These are phyloP conservation scores for Lodderomyces metapsilosis DNA, from an alignment of 1,139 yeast genomes.

Conservation along the genomic window DNA sequence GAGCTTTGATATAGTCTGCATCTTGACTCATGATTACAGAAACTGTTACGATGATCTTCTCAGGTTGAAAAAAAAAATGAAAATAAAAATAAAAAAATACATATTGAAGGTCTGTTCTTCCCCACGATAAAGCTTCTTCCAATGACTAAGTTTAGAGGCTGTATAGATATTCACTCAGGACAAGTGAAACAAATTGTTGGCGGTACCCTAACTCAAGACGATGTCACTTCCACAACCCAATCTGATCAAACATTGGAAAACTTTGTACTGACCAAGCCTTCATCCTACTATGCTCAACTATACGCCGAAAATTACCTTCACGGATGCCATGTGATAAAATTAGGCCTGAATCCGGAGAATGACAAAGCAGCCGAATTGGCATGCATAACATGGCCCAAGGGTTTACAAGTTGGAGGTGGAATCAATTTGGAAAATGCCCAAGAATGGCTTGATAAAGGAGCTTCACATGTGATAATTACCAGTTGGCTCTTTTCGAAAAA, in stretches of 20 bases:
- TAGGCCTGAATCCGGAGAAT: conserved; percentile 74
- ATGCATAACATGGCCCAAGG: conserved; percentile 66
- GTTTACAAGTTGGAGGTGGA: conserved; percentile 91
- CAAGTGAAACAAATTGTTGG: conserved; percentile 97
- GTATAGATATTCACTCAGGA: conserved; percentile 93
- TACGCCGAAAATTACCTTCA: conserved; percentile 55
- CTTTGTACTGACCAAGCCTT: conserved; percentile 73
- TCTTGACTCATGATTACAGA: conserved; percentile 23
- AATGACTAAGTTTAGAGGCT: conserved; percentile 91
- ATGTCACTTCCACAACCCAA: conserved; percentile 18
- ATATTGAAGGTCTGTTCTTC: no score
- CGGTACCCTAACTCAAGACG: conserved; percentile 69
- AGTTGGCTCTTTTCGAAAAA: conserved; percentile 78
- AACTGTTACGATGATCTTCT: conserved; percentile 9
- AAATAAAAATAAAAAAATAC: not conserved
- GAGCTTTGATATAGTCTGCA: conserved; percentile 44
- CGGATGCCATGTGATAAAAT: conserved; percentile 91
- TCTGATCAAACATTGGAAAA: conserved; percentile 57
- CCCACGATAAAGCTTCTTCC: conserved; percentile 2
- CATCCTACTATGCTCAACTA: conserved; percentile 73
- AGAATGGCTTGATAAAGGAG: conserved; percentile 69
- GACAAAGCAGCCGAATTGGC: conserved; percentile 84
- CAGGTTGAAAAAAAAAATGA: conserved; percentile 8
- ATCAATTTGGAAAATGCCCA: conserved; percentile 71
- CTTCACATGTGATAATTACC: conserved; percentile 87